Conservation (phyloP, 768 basidiomycete species). For the Plicaturopsis crispa region DNA sequence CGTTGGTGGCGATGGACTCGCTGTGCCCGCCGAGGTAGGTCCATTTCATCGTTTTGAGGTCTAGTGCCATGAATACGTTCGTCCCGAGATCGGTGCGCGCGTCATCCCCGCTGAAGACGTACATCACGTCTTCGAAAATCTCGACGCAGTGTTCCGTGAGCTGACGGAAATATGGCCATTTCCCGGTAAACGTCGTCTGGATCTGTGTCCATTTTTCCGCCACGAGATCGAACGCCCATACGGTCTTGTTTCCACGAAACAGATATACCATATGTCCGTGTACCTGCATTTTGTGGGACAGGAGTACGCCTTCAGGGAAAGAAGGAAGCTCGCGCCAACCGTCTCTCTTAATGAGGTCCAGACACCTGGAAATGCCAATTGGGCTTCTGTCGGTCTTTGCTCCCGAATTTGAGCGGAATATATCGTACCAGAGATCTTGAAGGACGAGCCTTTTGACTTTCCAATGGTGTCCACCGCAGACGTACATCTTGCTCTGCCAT, state of each 20-base stretch:
- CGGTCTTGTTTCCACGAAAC: slow-evolving; percentile 20
- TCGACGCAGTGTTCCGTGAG: slow-evolving; percentile 10
- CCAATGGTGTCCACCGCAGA: slow-evolving; percentile 9
- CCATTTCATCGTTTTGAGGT: slow-evolving; percentile 26
- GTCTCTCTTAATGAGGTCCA: slow-evolving; percentile 10
- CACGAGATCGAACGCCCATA: slow-evolving; percentile 29
- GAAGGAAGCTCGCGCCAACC: slow-evolving; percentile 12
- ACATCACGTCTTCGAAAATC: slow-evolving; percentile 22
- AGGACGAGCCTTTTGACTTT: too few relatives aligned
- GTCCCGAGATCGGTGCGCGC: slow-evolving; percentile 21
- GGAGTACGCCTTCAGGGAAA: slow-evolving; percentile 8
- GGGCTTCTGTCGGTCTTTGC: slow-evolving; percentile 5
- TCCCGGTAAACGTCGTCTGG: slow-evolving; percentile 16
- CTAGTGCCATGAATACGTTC: slow-evolving; percentile 29
- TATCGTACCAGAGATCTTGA: too few relatives aligned
- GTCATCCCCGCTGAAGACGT: slow-evolving; percentile 31
- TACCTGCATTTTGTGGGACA: slow-evolving; percentile 11
- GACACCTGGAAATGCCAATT: slow-evolving; percentile 11
- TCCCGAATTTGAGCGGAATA: background rate
- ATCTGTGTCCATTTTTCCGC: slow-evolving; percentile 25
- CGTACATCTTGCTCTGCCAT: slow-evolving; percentile 13
- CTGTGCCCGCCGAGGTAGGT: slow-evolving; percentile 13
- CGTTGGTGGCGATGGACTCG: slow-evolving; percentile 6
- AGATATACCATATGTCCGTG: slow-evolving; percentile 26
- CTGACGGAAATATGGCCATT: slow-evolving; percentile 8